Base-by-base conservation (phyloP, 192 early-diverging fungal species). In the Chytriomyces sp. region DNA sequence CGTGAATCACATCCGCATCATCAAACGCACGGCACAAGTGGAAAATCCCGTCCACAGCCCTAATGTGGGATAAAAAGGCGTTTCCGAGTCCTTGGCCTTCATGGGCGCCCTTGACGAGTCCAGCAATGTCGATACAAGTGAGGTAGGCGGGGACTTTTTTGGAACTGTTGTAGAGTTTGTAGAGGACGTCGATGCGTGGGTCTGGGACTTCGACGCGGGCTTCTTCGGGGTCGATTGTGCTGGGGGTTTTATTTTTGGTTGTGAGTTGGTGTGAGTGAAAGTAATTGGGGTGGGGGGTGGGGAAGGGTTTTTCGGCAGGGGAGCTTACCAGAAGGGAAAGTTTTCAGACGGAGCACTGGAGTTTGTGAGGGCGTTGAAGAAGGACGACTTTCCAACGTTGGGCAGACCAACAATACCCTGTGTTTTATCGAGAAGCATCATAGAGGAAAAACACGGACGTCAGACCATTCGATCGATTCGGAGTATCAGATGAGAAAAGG, bases 91-190 rank as follows among this genome's bases (percentile, higher is more conserved):
- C 88, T 50, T 84, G 73, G 0, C 88, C 88, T 48, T 87, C 82
- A 45, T 77, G 59, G 26, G 88, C 88, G 49, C 86, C 86, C 85
- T 95, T 96, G n/a, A 99, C 95, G 50, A 99, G 87, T 23, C 97
- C 97, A 74, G 97, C 97, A 86, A 99, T 99, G 85, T 99, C 97
- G 70, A 94, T 96, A 49, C 96, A 92, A 5, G 95, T 94, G 72
- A 99, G 89, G 86, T 89, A 93, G 20, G 92, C 91, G n/a, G 93
- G 91, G 7, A 89, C 84, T 13, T 79, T 82, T 53, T 83, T 85
- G 47, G 84, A 69, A 28, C 91, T 90, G 71, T 90, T 83, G 77
- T 89, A 92, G 28, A 86, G 74, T 28, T 88, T 79, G 62, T 71
- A 78, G 23, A 94, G 89, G 90, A 92, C 94, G 74, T 96, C 95